Base-by-base conservation (phyloP, 495 filamentous ascomycete species). In the Podospora pseudopauciseta region DNA sequence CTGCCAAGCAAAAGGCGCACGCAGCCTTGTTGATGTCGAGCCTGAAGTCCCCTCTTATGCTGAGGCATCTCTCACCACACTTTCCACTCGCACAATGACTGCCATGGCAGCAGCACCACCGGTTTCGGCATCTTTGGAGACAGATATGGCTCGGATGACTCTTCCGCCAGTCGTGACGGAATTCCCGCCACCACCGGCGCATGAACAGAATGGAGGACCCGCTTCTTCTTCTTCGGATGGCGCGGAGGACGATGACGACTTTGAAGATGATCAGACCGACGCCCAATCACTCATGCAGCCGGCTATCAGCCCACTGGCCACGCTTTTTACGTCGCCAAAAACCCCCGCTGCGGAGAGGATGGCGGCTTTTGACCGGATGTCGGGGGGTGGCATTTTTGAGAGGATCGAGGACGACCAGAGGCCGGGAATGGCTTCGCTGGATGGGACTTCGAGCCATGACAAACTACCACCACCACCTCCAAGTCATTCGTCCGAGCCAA, bases 261-360 rank as follows among this genome's bases (percentile, higher is more conserved):
- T 81, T 54, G 79, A 79, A 49, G 79, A 75, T 57, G 78, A 82
- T 34, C 78, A 83, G 64, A 86, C 89, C 69, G 86, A 88, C 67
- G 87, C 80, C 18, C 83, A 86, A 64, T 86, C 86, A 3, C 80
- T 94, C 65, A 85, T 97, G 67, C 91, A 91, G 26, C 86, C 93
- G 63, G 90, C 91, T 68, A 90, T 97, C 66, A 87, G 91, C 71
- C 85, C 84, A 18, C 79, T 83, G 18, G 93, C 94, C 55, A 91
- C 87, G 61, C 85, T 89, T 56, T 82, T 96, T 67, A 89, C 88
- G 34, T 87, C 88, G 20, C 86, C 90, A 16, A 83, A 82, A 58
- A 94, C 90, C 0, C 89, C 92, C 2, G 87, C 89, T 11, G 86
- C 88, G 53, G 92, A 96, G 74, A 94, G 91, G 80, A 86, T 80